These are phyloP conservation scores for Cryptococcus wingfieldii DNA, from an alignment of 1,284 basidiomycete species.

Conservation along the genomic window DNA sequence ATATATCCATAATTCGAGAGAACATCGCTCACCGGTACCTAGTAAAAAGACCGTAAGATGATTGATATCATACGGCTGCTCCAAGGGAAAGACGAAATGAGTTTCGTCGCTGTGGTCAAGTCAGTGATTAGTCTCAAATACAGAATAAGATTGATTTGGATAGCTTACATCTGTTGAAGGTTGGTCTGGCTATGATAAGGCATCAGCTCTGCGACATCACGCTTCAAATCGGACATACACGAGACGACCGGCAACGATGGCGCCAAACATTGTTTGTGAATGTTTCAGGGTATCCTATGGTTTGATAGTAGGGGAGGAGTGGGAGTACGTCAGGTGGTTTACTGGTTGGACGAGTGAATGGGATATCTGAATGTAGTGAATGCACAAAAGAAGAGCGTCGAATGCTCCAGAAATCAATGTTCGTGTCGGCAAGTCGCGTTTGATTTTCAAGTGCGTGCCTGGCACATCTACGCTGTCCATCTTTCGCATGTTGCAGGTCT, in stretches of 20 bases:
- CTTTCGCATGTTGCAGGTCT: no score
- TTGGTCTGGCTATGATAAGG: conserved; percentile 43
- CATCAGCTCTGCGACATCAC: not conserved
- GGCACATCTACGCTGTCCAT: no score
- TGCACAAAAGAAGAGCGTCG: not conserved
- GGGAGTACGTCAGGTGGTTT: not conserved
- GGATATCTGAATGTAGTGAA: not conserved
- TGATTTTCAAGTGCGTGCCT: no score
- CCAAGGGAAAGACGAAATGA: conserved; percentile 76
- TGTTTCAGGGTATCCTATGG: not conserved
- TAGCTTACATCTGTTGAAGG: conserved; percentile 44
- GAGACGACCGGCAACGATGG: conserved; percentile 47
- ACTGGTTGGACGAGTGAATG: not conserved
- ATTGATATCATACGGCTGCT: conserved; percentile 72
- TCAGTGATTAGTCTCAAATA: not conserved
- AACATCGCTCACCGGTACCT: conserved; percentile 62
- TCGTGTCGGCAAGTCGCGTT: no score
- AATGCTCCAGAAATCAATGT: not conserved
- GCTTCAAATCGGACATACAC: conserved; percentile 24
- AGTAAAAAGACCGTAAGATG: conserved; percentile 84
- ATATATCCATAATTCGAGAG: not conserved
- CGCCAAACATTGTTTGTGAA: conserved; percentile 42
- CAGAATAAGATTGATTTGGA: not conserved
- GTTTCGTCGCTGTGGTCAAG: conserved; percentile 58
- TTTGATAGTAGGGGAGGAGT: not conserved